These are phyloP conservation scores for Suhomyces wounanorum DNA, from an alignment of 1,139 yeast genomes.

Conservation along the genomic window DNA sequence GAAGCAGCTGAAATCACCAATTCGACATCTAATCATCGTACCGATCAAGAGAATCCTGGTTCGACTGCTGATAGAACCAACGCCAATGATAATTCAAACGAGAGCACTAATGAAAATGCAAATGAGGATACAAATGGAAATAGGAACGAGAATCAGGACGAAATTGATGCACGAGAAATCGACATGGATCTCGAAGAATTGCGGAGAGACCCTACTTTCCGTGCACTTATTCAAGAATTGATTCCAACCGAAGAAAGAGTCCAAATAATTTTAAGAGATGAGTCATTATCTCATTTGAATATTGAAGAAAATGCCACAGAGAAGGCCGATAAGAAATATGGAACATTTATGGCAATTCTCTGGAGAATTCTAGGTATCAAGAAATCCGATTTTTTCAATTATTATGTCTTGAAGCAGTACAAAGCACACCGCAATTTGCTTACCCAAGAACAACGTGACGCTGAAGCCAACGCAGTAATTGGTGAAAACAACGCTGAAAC, in stretches of 20 bases:
- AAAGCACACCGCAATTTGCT: constrained; percentile 5
- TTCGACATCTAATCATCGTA: background rate
- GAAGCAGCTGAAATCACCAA: background rate
- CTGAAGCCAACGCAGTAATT: background rate
- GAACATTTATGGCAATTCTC: constrained; percentile 39
- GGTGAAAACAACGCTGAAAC: background rate
- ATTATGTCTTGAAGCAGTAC: constrained; percentile 47
- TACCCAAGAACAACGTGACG: background rate
- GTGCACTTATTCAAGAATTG: constrained; percentile 43
- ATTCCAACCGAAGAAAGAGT: constrained; percentile 45
- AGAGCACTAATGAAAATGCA: background rate
- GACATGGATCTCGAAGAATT: constrained; percentile 44
- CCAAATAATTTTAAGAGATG: constrained; percentile 34
- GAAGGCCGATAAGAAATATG: constrained; percentile 37
- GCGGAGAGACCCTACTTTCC: constrained; percentile 41
- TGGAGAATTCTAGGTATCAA: constrained; percentile 61
- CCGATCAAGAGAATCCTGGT: constrained; percentile 6
- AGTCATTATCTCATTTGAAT: constrained; percentile 28
- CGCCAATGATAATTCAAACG: constrained; percentile 18
- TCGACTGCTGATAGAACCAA: constrained; percentile 9
- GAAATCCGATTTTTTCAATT: constrained; percentile 48
- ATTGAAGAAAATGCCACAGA: constrained; percentile 48
- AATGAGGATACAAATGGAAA: background rate
- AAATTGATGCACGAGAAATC: constrained; percentile 15
- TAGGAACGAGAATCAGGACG: background rate